A percentile compares a stretch with the other conserved stretches of the same genome.
These are phyloP conservation scores for Musa troglodytarum DNA, from an alignment of 176 grass and related monocot species.

Conservation along the genomic window DNA sequence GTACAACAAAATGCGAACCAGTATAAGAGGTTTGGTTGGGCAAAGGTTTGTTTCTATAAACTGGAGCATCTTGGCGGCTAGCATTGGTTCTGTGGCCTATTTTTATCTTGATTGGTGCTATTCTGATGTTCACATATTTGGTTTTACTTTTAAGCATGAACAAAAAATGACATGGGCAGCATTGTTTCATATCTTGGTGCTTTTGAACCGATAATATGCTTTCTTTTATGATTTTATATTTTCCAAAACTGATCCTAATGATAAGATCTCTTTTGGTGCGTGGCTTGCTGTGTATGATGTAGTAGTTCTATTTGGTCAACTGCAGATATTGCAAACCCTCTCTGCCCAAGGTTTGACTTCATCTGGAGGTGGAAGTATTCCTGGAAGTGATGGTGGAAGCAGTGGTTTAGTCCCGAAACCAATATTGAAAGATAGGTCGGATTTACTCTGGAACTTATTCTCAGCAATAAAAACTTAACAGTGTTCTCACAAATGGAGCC, in stretches of 20 bases:
- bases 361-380: slow-evolving; percentile 27
- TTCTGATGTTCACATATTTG: not conserved
- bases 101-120: not conserved
- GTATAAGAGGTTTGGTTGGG: slow-evolving; percentile 75
- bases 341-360: slow-evolving; percentile 39
- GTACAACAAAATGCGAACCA: slow-evolving; percentile 78
- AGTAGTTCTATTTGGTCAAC: slow-evolving; percentile 1
- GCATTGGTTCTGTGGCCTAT: not conserved
- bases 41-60: slow-evolving; percentile 43
- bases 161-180: too few species aligned
- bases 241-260: too few species aligned
- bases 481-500: slow-evolving; percentile 5
- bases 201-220: not conserved
- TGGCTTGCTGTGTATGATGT: not conserved
- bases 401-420: slow-evolving; percentile 65
- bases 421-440: slow-evolving; percentile 75
- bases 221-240: not conserved
- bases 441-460: not conserved
- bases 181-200: not conserved
- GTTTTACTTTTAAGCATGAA: too few species aligned
- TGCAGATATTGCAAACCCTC: slow-evolving; percentile 74
- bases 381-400: slow-evolving; percentile 32
- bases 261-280: not conserved
- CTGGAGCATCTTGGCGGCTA: not conserved
- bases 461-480: not conserved